These are phyloP conservation scores for Fallopia convolvulus DNA, from an alignment of 148 eudicot species.

Conservation along the genomic window DNA sequence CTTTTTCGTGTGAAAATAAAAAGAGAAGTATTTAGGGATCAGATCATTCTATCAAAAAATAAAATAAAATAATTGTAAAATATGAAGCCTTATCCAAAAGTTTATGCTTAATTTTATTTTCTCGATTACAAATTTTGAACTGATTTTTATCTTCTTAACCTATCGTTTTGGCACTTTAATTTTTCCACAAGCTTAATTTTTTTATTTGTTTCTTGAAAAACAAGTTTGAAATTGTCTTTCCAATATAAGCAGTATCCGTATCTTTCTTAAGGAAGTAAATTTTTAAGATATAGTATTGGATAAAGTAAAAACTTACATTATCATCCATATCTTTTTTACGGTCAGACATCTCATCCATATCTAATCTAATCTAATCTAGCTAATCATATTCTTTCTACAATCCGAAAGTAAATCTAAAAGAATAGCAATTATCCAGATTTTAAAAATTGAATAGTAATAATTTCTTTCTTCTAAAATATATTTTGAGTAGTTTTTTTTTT, in stretches of 20 bases:
- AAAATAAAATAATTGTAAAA: no score
- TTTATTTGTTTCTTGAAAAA: background rate
- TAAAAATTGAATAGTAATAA: background rate
- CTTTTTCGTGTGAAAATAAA: no score
- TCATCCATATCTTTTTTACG: background rate
- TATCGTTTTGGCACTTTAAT: background rate
- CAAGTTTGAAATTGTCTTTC: background rate
- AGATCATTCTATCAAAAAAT: no score
- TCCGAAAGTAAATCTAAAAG: background rate
- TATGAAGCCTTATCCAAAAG: no score
- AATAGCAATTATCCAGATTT: background rate
- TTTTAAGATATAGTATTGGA: background rate
- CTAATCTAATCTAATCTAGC: background rate
- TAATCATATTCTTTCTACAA: no score
- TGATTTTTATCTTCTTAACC: no score
- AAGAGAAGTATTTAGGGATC: no score
- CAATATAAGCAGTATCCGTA: background rate
- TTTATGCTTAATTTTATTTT: no score
- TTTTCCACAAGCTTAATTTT: background rate
- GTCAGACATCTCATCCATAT: background rate
- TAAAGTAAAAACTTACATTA: background rate
- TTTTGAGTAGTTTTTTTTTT: no score
- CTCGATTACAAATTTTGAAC: no score
- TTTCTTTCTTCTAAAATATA: no score
- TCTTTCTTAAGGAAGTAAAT: background rate